A percentile compares a stretch with the other conserved stretches of the same genome.
Conservation (phyloP, 2,329 filamentous ascomycete species). For the Monosporascus sp. region DNA sequence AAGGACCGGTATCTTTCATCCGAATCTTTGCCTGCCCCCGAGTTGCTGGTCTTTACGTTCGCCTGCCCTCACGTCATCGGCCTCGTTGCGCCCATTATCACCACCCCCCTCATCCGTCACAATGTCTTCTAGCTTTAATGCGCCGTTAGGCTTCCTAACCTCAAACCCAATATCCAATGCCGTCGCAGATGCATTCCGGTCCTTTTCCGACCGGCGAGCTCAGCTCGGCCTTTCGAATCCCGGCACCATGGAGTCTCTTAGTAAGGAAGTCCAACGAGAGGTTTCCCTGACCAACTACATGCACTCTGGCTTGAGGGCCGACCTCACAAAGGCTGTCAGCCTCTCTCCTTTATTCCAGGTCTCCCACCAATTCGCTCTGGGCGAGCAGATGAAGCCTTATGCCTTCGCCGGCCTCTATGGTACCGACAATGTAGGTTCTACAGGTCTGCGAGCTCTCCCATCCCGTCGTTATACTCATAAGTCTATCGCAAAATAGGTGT, state of each 20-base stretch:
- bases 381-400: conserved; percentile 88
- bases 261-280: conserved; percentile 91
- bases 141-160: conserved; percentile 60
- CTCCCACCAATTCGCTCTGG: conserved; percentile 94
- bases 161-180: conserved; percentile 67
- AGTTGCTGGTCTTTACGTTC: conserved; percentile 4
- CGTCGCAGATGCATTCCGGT: conserved; percentile 70
- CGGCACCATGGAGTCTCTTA: conserved; percentile 83
- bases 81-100: conserved; percentile 19
- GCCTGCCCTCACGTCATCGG: conserved; percentile 7
- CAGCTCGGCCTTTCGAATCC: conserved; percentile 88
- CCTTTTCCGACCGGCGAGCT: conserved; percentile 80
- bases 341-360: conserved; percentile 92
- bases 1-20: not conserved
- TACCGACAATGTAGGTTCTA: conserved; percentile 70
- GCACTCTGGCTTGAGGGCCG: conserved; percentile 93
- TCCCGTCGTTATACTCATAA: conserved; percentile 1
- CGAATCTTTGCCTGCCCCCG: not conserved
- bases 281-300: conserved; percentile 94
- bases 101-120: conserved; percentile 26
- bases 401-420: conserved; percentile 92
- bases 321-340: conserved; percentile 95
- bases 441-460: conserved; percentile 5
- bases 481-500: conserved; percentile 54
- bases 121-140: conserved; percentile 44